Evolutionary conservation across 2,329 filamentous ascomycete species (phyloP).

Genomic region (Didymella lethalis): DNA sequence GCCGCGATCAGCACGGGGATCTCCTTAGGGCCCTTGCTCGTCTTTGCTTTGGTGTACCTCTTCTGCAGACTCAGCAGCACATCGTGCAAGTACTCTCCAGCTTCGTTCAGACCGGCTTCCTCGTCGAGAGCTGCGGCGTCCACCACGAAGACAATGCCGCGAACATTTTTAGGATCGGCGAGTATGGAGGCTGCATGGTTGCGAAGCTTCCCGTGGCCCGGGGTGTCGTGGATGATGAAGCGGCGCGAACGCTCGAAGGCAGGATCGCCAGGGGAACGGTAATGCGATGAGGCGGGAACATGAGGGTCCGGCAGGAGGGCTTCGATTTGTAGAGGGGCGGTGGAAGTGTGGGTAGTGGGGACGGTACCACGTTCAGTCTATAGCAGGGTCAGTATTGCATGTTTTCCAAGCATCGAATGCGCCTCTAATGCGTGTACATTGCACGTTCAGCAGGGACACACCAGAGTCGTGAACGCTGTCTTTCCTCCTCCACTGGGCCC

Average conservation of each 20-base stretch:
- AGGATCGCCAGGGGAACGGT: slow-evolving; percentile 71
- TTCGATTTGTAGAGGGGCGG: slow-evolving; percentile 62
- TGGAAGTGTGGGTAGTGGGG: slow-evolving; percentile 61
- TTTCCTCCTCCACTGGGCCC: slow-evolving; percentile 87
- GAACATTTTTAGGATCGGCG: slow-evolving; percentile 59
- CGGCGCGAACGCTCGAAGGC: slow-evolving; percentile 64
- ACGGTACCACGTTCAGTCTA: slow-evolving; percentile 65
- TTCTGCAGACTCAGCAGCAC: slow-evolving; percentile 84
- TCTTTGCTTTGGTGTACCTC: slow-evolving; percentile 65
- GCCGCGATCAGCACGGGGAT: slow-evolving; percentile 84
- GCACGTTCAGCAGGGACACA: slow-evolving; percentile 48
- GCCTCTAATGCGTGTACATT: not conserved
- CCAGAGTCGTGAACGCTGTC: slow-evolving; percentile 83
- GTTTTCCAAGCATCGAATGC: not conserved
- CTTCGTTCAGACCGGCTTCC: slow-evolving; percentile 67
- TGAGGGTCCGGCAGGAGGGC: slow-evolving; percentile 64
- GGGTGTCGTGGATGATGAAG: slow-evolving; percentile 85
- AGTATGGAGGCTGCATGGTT: slow-evolving; percentile 67
- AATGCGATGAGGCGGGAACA: slow-evolving; percentile 66
- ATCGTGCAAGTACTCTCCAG: slow-evolving; percentile 88
- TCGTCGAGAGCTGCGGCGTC: slow-evolving; percentile 70
- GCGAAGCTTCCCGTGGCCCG: slow-evolving; percentile 93
- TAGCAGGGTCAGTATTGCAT: not conserved
- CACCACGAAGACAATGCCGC: slow-evolving; percentile 85
- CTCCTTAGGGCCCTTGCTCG: slow-evolving; percentile 64